These are phyloP conservation scores for Fomitopsis palustris DNA, from an alignment of 1,284 basidiomycete species.

Conservation along the genomic window DNA sequence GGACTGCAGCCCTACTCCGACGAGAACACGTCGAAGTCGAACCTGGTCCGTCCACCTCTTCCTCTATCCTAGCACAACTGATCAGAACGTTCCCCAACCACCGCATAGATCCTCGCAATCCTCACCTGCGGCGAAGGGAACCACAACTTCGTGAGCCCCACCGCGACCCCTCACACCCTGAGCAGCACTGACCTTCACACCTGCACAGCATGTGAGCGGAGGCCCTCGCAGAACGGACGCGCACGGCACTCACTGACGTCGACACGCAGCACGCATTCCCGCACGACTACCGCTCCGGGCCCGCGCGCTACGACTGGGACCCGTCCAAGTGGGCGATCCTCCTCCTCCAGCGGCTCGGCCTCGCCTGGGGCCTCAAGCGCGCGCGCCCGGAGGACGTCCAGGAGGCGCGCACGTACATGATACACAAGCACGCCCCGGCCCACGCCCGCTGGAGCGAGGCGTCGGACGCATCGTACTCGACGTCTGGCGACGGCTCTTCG, in stretches of 20 bases:
- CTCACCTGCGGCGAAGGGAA: constrained; percentile 77
- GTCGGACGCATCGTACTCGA: background rate
- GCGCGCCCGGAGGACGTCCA: constrained; percentile 59
- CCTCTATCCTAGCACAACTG: background rate
- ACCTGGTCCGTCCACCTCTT: constrained; percentile 42
- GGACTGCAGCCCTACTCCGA: constrained; percentile 77
- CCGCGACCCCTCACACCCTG: background rate
- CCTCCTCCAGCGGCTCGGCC: constrained; percentile 49
- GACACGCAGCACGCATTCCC: constrained; percentile 78
- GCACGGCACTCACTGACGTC: background rate
- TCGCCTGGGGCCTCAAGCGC: constrained; percentile 46
- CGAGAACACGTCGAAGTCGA: constrained; percentile 75
- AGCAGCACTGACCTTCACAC: background rate
- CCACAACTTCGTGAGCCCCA: constrained; percentile 66
- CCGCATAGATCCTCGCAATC: constrained; percentile 56
- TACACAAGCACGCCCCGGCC: constrained; percentile 32
- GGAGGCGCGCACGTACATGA: constrained; percentile 55
- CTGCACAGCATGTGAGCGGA: background rate
- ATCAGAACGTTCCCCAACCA: background rate
- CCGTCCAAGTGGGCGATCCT: constrained; percentile 80
- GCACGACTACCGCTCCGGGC: constrained; percentile 69
- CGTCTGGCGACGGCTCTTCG: background rate
- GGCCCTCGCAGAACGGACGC: background rate
- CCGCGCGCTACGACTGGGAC: constrained; percentile 66
- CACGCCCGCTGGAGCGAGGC: background rate